Evolutionary conservation across 2,329 filamentous ascomycete species (phyloP).

Genomic region (Polytolypa hystricis): DNA sequence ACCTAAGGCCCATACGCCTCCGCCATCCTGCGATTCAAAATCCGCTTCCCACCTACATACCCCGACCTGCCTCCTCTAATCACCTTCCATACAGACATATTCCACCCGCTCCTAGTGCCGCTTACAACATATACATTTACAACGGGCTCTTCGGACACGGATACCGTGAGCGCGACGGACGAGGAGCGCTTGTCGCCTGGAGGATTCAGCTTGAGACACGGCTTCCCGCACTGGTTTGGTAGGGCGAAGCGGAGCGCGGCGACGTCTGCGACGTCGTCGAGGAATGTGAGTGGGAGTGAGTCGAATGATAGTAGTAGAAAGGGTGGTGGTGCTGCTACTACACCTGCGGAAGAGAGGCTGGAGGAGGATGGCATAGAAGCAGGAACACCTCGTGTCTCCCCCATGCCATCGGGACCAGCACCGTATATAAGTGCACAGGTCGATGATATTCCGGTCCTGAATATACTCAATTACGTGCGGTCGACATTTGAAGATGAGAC

Average conservation of each 20-base stretch:
- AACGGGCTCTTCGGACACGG: slow-evolving; percentile 61
- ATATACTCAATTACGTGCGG: slow-evolving; percentile 69
- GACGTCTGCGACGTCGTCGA: slow-evolving; percentile 26
- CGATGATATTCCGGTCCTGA: slow-evolving; percentile 45
- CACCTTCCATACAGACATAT: slow-evolving; percentile 84
- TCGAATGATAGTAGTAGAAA: slow-evolving; percentile 5
- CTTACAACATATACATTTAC: slow-evolving; percentile 92
- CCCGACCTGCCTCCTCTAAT: slow-evolving; percentile 70
- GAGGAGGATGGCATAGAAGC: not conserved
- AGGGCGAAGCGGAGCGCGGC: slow-evolving; percentile 38
- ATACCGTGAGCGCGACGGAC: slow-evolving; percentile 72
- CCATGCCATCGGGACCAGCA: slow-evolving; percentile 10
- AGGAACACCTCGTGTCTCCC: slow-evolving; percentile 5
- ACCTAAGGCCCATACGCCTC: slow-evolving; percentile 81
- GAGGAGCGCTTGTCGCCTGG: slow-evolving; percentile 76
- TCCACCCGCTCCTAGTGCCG: slow-evolving; percentile 85
- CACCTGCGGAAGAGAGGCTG: slow-evolving; percentile 1
- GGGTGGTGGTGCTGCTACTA: slow-evolving; percentile 5
- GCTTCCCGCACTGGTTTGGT: slow-evolving; percentile 85
- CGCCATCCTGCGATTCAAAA: slow-evolving; percentile 78
- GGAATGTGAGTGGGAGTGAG: slow-evolving; percentile 35
- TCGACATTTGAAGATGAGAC: slow-evolving; percentile 68
- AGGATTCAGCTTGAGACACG: slow-evolving; percentile 80
- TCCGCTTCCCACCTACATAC: slow-evolving; percentile 74
- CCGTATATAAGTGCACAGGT: slow-evolving; percentile 5